A percentile compares a stretch with the other conserved stretches of the same genome.
These are phyloP conservation scores for Phytopythium boreale DNA, from an alignment of 352 stramenopile genomes.

Conservation along the genomic window DNA sequence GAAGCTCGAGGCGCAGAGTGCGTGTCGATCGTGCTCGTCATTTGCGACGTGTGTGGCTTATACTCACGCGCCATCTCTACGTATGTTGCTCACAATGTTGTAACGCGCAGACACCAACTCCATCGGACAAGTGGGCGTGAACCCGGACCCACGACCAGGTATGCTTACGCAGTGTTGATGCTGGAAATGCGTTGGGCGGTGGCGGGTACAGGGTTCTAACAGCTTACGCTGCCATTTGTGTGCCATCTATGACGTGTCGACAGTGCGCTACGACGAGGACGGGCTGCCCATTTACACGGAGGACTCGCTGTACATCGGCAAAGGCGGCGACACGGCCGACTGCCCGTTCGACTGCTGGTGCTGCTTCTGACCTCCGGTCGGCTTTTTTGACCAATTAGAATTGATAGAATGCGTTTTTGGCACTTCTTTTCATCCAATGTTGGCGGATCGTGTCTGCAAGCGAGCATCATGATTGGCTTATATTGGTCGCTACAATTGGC, in stretches of 20 bases:
- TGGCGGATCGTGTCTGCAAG: too few species aligned
- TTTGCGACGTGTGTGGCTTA: too few species aligned
- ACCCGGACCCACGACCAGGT: constrained; percentile 75
- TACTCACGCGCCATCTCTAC: too few species aligned
- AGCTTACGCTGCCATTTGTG: neutral
- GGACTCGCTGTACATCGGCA: constrained; percentile 74
- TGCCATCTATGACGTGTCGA: neutral
- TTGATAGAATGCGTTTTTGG: constrained; percentile 14
- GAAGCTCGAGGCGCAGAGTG: constrained; percentile 77
- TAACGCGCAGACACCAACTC: constrained; percentile 81
- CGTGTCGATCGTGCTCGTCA: too few species aligned
- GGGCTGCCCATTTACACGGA: constrained; percentile 87
- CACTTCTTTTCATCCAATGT: neutral
- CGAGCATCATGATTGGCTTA: neutral
- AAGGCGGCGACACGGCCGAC: constrained; percentile 80
- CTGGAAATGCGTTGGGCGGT: neutral
- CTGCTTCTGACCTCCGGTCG: constrained; percentile 56
- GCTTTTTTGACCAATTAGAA: constrained; percentile 23
- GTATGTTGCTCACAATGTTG: too few species aligned
- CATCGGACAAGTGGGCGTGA: constrained; percentile 46
- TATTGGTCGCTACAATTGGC: neutral
- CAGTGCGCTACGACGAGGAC: constrained; percentile 85
- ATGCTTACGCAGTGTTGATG: constrained; percentile 8
- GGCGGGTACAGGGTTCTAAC: neutral
- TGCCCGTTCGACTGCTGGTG: constrained; percentile 91